A percentile compares a stretch with the other conserved stretches of the same genome.
Evolutionary conservation across 805 yeast species (phyloP).

Genomic region (Schizosaccharomyces japonicus): DNA sequence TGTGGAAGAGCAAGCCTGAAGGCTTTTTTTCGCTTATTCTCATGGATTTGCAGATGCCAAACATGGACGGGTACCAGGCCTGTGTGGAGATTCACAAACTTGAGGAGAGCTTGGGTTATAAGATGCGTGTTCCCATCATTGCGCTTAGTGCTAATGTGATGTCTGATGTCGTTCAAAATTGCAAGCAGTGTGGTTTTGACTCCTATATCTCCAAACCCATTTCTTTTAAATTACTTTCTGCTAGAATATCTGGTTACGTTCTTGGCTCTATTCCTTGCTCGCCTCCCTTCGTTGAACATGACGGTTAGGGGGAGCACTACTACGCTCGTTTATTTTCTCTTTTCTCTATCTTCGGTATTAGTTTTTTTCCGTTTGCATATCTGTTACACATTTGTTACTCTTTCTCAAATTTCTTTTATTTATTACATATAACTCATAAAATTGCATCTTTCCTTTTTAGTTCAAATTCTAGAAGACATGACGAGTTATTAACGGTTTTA

Average conservation of each 20-base stretch:
- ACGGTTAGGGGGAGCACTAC: no score
- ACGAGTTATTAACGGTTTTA: no score
- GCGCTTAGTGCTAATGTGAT: slow-evolving; percentile 18
- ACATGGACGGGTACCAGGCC: slow-evolving; percentile 16
- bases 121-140: slow-evolving; percentile 13
- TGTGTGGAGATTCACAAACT: slow-evolving; percentile 16
- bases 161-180: slow-evolving; percentile 15
- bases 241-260: neutral
- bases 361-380: neutral
- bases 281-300: no score
- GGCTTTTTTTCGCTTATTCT: slow-evolving; percentile 14
- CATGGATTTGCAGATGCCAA: slow-evolving; percentile 18
- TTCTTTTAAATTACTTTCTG: neutral
- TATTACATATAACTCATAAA: neutral
- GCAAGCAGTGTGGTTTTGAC: slow-evolving; percentile 15
- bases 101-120: slow-evolving; percentile 11
- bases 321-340: no score
- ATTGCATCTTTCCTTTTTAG: neutral
- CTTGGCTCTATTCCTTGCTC: no score
- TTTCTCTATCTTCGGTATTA: no score
- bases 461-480: no score
- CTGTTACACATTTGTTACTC: no score
- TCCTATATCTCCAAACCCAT: slow-evolving; percentile 17
- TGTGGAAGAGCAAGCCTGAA: slow-evolving; percentile 10
- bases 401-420: no score